Evolutionary conservation across 768 basidiomycete genomes (phyloP).

Genomic region (Trametes coccinea): DNA sequence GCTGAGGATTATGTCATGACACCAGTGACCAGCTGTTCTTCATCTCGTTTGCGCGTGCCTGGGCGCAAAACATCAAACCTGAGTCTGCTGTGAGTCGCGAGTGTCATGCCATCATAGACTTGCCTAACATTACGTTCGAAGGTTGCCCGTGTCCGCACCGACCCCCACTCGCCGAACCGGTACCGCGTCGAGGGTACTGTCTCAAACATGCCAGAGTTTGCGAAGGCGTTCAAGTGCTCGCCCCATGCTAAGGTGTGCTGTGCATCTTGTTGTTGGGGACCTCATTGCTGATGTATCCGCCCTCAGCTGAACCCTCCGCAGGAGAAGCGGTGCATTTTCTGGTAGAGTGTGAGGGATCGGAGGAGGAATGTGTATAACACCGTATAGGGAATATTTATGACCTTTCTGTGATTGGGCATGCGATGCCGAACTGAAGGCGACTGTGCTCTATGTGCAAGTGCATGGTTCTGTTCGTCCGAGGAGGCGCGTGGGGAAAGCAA

Average conservation of each 20-base stretch:
- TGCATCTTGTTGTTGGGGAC: background rate
- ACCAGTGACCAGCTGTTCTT: slow-evolving; percentile 97
- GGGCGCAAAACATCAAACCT: slow-evolving; percentile 81
- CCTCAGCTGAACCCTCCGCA: slow-evolving; percentile 77
- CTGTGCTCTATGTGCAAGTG: no score
- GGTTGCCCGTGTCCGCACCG: slow-evolving; percentile 79
- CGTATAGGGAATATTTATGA: slow-evolving; percentile 10
- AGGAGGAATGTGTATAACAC: background rate
- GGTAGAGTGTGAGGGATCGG: slow-evolving; percentile 43
- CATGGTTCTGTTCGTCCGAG: no score
- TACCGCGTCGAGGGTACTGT: slow-evolving; percentile 88
- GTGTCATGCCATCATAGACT: no score
- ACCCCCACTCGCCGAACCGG: slow-evolving; percentile 82
- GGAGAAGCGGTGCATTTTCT: slow-evolving; percentile 79
- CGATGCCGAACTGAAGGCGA: no score
- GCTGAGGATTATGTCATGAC: no score
- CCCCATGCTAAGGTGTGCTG: slow-evolving; percentile 65
- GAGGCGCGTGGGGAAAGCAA: no score
- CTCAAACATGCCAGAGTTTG: slow-evolving; percentile 86
- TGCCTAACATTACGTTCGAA: slow-evolving; percentile 26
- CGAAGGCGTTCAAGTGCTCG: slow-evolving; percentile 82
- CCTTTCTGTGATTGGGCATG: background rate
- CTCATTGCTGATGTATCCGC: background rate
- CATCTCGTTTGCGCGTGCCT: slow-evolving; percentile 85
- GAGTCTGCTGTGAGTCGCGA: slow-evolving; percentile 61